Evolutionary conservation across 306 rosid genomes (phyloP), one percentile per base, ranked within the genome.

Genomic region (Cucumis sativus): DNA sequence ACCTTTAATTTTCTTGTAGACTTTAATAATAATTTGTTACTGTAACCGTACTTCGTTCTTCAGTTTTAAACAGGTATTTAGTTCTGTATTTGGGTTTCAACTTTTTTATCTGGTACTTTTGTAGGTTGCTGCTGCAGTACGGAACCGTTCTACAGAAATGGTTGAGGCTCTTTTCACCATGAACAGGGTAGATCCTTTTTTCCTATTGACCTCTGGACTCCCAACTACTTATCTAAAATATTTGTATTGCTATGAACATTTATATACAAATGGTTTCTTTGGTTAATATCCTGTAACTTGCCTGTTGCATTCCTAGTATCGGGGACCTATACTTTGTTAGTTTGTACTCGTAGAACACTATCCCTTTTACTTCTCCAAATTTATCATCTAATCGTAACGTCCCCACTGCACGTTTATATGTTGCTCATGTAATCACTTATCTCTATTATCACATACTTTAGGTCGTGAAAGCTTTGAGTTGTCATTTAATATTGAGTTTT

Each of bases 111-210:
- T 52, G 78, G 52, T 76, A 62, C 56, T 78, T 80, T 62, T 71
- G 74, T 56, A 95, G 98, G 97, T 95, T 77, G 91, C 97, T 79
- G 68, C 88, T 80, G 86, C 84, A 66, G 89, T 95, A 73, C 84
- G 84, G 39, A 87, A 87, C 76, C 88, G 99, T 68, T 86, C 93
- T 81, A 77, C 61, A 59, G 93, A 95, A 78, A 95, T 92, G 97
- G 97, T 89, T 60, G 99, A 95, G 84, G 97, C 99, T 18, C 88
- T 95, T 87, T 95, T 92, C 86, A 87, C 90, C 75, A 90, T 88
- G 93, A 95, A 90, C 84, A 87, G 86, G 89, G 99, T 90, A 82
- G 45, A 57, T 43, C 80, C 47, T 78, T 79, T 74, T 61, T 23
- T 20, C 18, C 39, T 58, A 6, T 20, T 52, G 51, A 35, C 37